phyloP scores from a whole-genome alignment of 345 rosid species.

The Nasturtium officinale region DNA sequence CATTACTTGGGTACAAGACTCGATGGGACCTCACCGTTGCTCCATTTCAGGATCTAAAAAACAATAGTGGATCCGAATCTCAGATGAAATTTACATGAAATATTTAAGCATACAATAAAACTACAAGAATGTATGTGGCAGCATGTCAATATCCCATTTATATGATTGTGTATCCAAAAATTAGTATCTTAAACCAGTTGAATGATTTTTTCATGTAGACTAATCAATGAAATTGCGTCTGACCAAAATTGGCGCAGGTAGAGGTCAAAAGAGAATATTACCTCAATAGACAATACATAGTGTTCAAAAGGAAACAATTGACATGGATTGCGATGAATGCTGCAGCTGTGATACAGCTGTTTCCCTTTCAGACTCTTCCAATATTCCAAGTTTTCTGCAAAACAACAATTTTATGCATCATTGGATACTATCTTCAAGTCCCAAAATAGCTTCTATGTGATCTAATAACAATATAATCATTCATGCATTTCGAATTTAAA shows the following conservation, averaged over 20 bases:
- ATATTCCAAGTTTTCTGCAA: slow-evolving; percentile 55
- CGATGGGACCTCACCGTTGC: slow-evolving; percentile 36
- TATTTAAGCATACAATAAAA: neutral
- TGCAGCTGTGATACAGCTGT: slow-evolving; percentile 57
- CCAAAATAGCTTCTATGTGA: too few species aligned
- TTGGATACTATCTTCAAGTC: too few species aligned
- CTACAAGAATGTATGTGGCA: neutral
- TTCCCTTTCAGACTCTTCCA: slow-evolving; percentile 63
- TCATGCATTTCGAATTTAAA: neutral
- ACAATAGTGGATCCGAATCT: neutral
- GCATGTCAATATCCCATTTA: neutral
- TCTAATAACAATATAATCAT: neutral
- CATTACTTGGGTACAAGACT: slow-evolving; percentile 40
- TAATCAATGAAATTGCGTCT: neutral
- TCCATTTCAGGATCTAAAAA: slow-evolving; percentile 26
- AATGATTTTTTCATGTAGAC: too few species aligned
- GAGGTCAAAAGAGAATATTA: neutral
- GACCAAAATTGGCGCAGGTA: neutral
- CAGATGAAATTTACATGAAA: neutral
- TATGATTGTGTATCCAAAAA: neutral
- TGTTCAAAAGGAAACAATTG: slow-evolving; percentile 62
- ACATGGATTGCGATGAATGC: slow-evolving; percentile 53
- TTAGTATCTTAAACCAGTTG: neutral
- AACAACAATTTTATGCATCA: slow-evolving; percentile 29
- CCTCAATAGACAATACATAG: slow-evolving; percentile 7